These are phyloP conservation scores for Nemania sp. DNA, from an alignment of 2,329 filamentous ascomycete species.

Conservation along the genomic window DNA sequence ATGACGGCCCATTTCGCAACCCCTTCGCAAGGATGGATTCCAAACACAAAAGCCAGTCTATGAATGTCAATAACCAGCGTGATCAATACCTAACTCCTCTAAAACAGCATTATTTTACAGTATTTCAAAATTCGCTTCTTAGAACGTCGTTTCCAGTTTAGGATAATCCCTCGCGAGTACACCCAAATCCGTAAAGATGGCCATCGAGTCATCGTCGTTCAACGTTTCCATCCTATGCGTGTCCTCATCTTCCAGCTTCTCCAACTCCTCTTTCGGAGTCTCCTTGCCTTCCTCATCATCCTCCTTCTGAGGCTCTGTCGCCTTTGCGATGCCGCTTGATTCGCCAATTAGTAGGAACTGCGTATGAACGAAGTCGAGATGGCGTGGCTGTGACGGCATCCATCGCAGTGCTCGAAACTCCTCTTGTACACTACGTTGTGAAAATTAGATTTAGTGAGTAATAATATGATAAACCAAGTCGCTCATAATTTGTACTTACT, in stretches of 20 bases:
- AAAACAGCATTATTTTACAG: neutral
- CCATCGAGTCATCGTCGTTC: slow-evolving; percentile 59
- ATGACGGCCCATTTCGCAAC: too few relatives aligned
- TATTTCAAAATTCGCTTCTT: slow-evolving; percentile 10
- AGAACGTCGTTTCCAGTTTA: slow-evolving; percentile 70
- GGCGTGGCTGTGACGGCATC: slow-evolving; percentile 77
- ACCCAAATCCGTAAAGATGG: slow-evolving; percentile 63
- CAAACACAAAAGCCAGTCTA: too few relatives aligned
- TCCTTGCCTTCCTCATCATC: slow-evolving; percentile 72
- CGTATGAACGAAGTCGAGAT: slow-evolving; percentile 79
- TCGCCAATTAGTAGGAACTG: slow-evolving; percentile 86
- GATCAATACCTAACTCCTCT: neutral
- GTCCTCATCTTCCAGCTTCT: slow-evolving; percentile 81
- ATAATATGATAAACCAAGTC: too few relatives aligned
- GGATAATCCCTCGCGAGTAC: slow-evolving; percentile 70
- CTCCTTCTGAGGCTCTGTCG: slow-evolving; percentile 64
- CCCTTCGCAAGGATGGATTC: too few relatives aligned
- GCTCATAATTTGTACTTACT: slow-evolving; percentile 60
- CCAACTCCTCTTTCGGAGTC: slow-evolving; percentile 76
- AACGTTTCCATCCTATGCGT: slow-evolving; percentile 70
- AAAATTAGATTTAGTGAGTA: too few relatives aligned
- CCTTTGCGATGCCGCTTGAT: slow-evolving; percentile 67
- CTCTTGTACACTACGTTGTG: slow-evolving; percentile 67
- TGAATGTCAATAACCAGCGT: neutral
- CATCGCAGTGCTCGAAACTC: slow-evolving; percentile 81